phyloP scores from a whole-genome alignment of 169 alveolate species.

The Plasmodium falciparum region DNA sequence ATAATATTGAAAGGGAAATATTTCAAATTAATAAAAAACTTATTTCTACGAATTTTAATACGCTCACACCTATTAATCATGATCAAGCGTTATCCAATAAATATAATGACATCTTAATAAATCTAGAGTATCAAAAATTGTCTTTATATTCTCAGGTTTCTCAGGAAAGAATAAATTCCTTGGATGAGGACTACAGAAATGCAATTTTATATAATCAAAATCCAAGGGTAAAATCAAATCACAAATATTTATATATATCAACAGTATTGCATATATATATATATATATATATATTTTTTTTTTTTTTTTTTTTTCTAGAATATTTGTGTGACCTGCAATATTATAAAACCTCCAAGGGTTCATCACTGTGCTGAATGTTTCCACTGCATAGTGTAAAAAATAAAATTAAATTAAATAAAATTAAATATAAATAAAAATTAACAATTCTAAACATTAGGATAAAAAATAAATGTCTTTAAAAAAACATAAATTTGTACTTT shows the following conservation, averaged over 20 bases:
- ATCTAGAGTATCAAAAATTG: slow-evolving; percentile 22
- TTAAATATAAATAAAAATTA: too few relatives aligned
- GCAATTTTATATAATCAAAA: slow-evolving; percentile 48
- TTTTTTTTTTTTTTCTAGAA: slow-evolving; percentile 53
- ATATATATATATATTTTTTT: slow-evolving; percentile 24
- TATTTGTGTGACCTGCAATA: slow-evolving; percentile 91
- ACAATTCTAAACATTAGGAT: too few relatives aligned
- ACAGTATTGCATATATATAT: slow-evolving; percentile 12
- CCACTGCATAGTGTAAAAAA: slow-evolving; percentile 84
- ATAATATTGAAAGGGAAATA: slow-evolving; percentile 48
- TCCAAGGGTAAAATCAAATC: slow-evolving; percentile 19
- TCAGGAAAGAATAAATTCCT: slow-evolving; percentile 47
- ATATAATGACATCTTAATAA: slow-evolving; percentile 17
- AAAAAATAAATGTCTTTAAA: too few relatives aligned
- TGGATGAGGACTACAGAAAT: slow-evolving; percentile 49
- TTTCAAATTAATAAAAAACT: slow-evolving; percentile 36
- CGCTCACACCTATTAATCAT: neutral
- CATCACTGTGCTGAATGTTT: slow-evolving; percentile 91
- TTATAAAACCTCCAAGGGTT: slow-evolving; percentile 83
- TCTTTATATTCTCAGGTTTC: slow-evolving; percentile 48
- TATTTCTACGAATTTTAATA: neutral
- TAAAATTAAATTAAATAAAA: neutral
- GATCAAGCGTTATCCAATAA: neutral
- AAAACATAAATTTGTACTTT: too few relatives aligned
- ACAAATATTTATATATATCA: neutral